Evolutionary conservation across 129 eudicot species (phyloP).

Genomic region (Ambrosia artemisiifolia): DNA sequence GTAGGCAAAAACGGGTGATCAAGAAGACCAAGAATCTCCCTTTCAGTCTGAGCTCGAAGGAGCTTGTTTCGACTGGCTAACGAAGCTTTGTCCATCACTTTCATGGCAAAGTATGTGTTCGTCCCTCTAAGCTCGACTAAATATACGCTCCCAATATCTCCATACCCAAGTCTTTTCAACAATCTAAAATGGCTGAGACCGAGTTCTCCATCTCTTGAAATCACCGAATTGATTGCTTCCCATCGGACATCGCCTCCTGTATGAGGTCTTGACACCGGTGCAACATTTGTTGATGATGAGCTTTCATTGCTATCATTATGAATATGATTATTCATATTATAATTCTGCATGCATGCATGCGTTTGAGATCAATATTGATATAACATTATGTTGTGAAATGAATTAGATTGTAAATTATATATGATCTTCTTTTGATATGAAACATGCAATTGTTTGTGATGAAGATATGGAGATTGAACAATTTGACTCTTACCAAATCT

Average conservation of each 20-base stretch:
- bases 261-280: slow-evolving; percentile 19
- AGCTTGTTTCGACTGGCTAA: slow-evolving; percentile 17
- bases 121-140: slow-evolving; percentile 20
- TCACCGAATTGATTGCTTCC: slow-evolving; percentile 18
- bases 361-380: background rate
- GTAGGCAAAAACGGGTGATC: slow-evolving; percentile 26
- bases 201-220: slow-evolving; percentile 11
- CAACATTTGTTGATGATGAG: slow-evolving; percentile 7
- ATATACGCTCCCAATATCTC: slow-evolving; percentile 22
- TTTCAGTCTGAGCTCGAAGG: slow-evolving; percentile 18
- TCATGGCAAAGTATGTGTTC: slow-evolving; percentile 18
- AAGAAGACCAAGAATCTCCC: slow-evolving; percentile 28
- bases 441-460: slow-evolving; percentile 6
- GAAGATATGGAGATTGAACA: slow-evolving; percentile 2
- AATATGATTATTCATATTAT: background rate
- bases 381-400: background rate
- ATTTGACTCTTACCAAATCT: background rate
- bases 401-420: background rate
- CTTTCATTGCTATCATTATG: slow-evolving; percentile 16
- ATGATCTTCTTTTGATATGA: background rate
- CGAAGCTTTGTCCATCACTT: slow-evolving; percentile 22
- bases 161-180: slow-evolving; percentile 14
- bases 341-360: background rate
- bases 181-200: slow-evolving; percentile 18
- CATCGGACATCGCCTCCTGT: slow-evolving; percentile 19